phyloP scores from a whole-genome alignment of 352 stramenopile species.

The Pythium monospermum region DNA sequence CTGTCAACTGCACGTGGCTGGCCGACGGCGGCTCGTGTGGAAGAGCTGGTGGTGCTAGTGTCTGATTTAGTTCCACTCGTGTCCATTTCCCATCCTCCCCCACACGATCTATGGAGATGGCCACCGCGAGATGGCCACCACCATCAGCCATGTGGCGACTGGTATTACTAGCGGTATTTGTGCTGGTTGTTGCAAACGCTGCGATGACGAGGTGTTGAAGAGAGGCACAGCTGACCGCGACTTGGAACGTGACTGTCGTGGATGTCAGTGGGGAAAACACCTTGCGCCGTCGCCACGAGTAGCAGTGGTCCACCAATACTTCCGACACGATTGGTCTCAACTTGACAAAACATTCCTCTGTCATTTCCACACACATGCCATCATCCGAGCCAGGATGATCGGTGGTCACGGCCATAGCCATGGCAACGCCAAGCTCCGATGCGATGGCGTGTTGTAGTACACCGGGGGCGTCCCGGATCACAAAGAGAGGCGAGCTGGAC shows the following conservation, averaged over 20 bases:
- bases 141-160: too few species aligned
- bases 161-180: background rate
- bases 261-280: background rate
- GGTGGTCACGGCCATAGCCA: background rate
- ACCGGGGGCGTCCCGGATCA: background rate
- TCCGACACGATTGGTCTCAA: background rate
- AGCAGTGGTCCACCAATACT: background rate
- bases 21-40: background rate
- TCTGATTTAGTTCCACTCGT: background rate
- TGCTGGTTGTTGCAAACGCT: background rate
- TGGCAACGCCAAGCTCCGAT: background rate
- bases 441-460: background rate
- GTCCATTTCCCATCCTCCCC: conserved; percentile 1
- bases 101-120: conserved; percentile 1
- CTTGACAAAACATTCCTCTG: background rate
- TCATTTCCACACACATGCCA: background rate
- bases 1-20: conserved; percentile 3
- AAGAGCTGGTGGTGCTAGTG: too few species aligned
- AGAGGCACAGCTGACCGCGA: conserved; percentile 9
- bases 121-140: too few species aligned
- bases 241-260: background rate
- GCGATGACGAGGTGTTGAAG: conserved; percentile 2
- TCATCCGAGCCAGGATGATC: background rate
- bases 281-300: conserved; percentile 4
- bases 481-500: background rate